A percentile compares a stretch with the other conserved stretches of the same genome.
phyloP scores from a whole-genome alignment of 139 green algal genomes.

The Haematococcus sp. region DNA sequence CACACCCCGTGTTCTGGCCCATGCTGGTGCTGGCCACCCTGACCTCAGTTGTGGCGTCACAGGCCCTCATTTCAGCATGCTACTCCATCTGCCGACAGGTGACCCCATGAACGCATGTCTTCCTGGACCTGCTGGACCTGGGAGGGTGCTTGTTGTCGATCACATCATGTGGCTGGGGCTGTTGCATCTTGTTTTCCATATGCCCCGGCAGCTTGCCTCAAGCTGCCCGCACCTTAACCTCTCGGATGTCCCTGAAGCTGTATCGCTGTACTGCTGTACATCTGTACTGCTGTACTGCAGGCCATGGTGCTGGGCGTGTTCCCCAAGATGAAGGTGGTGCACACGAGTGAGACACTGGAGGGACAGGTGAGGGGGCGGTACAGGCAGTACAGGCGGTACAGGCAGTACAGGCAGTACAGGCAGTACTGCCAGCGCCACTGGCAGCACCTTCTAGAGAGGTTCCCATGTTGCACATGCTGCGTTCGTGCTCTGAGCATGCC shows the following conservation, averaged over 20 bases:
- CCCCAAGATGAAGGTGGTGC: neutral
- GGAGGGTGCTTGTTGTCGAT: no score
- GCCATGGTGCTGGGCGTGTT: conserved; percentile 2
- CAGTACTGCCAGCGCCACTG: conserved; percentile 14
- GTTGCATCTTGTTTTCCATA: conserved; percentile 51
- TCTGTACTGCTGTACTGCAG: no score
- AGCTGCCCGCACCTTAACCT: no score
- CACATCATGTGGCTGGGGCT: no score
- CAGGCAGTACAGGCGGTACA: neutral
- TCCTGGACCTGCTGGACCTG: no score
- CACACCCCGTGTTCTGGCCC: conserved; percentile 37
- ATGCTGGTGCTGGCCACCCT: conserved; percentile 55
- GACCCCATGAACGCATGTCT: neutral
- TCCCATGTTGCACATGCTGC: neutral
- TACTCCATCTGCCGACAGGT: conserved; percentile 59
- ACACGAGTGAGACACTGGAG: neutral
- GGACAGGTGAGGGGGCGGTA: neutral
- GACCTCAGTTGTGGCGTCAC: conserved; percentile 45
- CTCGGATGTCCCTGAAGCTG: no score
- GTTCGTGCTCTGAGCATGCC: conserved; percentile 54
- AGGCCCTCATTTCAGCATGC: conserved; percentile 52
- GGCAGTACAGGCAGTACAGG: neutral
- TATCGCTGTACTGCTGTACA: no score
- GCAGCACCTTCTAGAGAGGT: conserved; percentile 45
- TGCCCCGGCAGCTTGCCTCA: no score